Conservation (phyloP, 129 eudicot species). For the Helianthus annuus region HanXRQr2.0-SUNRISE NC_035435.2:168333680-168334179, state of each 20-base stretch:
- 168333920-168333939: background rate
- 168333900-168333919: background rate
- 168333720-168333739: background rate
- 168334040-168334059: too few species aligned
- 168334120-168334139: too few species aligned
- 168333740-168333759: background rate
- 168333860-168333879: slow-evolving; percentile 2
- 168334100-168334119: too few species aligned
- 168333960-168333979: too few species aligned
- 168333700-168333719: background rate
- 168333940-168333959: background rate
- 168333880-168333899: slow-evolving; percentile 3
- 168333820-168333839: background rate
- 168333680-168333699: background rate
- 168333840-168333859: background rate
- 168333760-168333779: background rate
- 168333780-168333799: slow-evolving; percentile 9
- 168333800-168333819: slow-evolving; percentile 8
- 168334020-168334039: too few species aligned
- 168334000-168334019: too few species aligned
- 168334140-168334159: too few species aligned
- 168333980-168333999: too few species aligned
- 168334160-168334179: too few species aligned
- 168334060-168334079: too few species aligned
- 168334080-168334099: too few species aligned